These are phyloP conservation scores for Stylonectria norvegica DNA, from an alignment of 2,329 filamentous ascomycete species.

Conservation along the genomic window DNA sequence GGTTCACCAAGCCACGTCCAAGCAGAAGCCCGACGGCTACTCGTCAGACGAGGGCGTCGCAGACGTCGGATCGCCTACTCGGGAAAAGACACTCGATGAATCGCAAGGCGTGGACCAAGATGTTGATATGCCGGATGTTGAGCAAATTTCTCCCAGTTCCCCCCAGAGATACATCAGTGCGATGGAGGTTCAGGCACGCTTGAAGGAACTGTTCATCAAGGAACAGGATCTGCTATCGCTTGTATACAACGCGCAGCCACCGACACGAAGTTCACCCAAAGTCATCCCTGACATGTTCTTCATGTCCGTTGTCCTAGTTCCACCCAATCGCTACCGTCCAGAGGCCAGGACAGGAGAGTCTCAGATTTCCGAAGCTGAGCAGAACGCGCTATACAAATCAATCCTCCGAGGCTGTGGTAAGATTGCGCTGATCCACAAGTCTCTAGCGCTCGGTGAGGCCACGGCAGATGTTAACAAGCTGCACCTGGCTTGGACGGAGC, in stretches of 20 bases:
- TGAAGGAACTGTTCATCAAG: constrained; percentile 78
- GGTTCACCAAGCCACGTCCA: constrained; percentile 32
- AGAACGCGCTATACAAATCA: constrained; percentile 82
- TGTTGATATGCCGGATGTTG: constrained; percentile 32
- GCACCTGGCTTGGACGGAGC: constrained; percentile 74
- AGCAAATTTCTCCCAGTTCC: constrained; percentile 14
- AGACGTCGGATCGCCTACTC: constrained; percentile 54
- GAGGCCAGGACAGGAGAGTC: constrained; percentile 78
- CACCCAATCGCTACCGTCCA: constrained; percentile 87
- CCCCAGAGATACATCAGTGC: constrained; percentile 75
- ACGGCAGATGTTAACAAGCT: constrained; percentile 62
- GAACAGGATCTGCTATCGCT: constrained; percentile 80
- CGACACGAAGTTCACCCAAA: constrained; percentile 51
- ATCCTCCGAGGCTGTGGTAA: constrained; percentile 73
- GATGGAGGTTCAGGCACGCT: constrained; percentile 75
- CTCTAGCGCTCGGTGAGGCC: constrained; percentile 48
- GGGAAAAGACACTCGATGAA: constrained; percentile 33
- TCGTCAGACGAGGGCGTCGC: constrained; percentile 67
- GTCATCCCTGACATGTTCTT: constrained; percentile 93
- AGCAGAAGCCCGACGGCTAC: constrained; percentile 40
- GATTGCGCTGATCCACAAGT: constrained; percentile 65
- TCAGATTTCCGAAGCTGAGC: constrained; percentile 80
- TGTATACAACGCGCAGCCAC: constrained; percentile 76
- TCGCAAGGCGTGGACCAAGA: constrained; percentile 49
- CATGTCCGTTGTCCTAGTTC: constrained; percentile 78